These are phyloP conservation scores for Carex sylvatica DNA, from an alignment of 202 grass and related monocot genomes.

Conservation along the genomic window DNA sequence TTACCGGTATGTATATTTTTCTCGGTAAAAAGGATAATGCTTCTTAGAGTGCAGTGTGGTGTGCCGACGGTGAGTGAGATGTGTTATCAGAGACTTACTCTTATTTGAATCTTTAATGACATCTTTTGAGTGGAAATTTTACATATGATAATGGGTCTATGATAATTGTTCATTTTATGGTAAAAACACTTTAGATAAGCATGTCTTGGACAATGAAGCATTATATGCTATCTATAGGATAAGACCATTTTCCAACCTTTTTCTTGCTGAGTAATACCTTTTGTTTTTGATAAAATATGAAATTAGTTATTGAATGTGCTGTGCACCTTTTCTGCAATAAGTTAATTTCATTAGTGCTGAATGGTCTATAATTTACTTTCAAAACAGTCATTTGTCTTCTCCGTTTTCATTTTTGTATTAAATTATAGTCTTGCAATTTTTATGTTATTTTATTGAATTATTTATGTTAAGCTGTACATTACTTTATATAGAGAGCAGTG, in stretches of 20 bases:
- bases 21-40: background rate
- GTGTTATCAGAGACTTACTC: no score
- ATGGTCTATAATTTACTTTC: background rate
- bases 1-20: background rate
- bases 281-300: background rate
- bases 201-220: background rate
- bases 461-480: background rate
- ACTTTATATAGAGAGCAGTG: slow-evolving; percentile 39
- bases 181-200: background rate
- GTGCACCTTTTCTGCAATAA: background rate
- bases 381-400: background rate
- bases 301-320: background rate
- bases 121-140: no score
- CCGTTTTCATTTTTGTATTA: background rate
- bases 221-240: background rate
- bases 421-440: background rate
- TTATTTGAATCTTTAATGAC: no score
- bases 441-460: slow-evolving; percentile 11
- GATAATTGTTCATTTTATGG: background rate
- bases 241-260: background rate
- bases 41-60: no score
- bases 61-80: no score
- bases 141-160: background rate
- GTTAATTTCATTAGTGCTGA: background rate
- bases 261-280: background rate